Base-by-base conservation (phyloP, 306 rosid genomes). In the Arachis stenosperma region DNA sequence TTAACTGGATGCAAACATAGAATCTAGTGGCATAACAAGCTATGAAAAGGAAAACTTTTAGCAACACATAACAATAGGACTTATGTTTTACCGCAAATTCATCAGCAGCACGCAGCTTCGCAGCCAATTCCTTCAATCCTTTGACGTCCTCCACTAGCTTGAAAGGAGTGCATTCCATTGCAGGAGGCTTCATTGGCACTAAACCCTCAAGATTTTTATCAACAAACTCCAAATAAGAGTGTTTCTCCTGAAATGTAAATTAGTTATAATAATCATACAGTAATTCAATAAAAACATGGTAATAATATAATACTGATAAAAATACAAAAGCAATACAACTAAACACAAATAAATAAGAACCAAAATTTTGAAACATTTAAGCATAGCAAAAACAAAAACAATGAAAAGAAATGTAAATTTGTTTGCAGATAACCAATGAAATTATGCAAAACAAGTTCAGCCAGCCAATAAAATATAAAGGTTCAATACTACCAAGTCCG, bases 11-110 rank as follows among this genome's bases (percentile, higher is more conserved):
- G 13, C 33, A 39, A 55, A 69, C 37, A 67, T 37, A 51, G 50
- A 50, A 52, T 39, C 9, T 22, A 40, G 30, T 1, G 47, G 61
- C 50, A 83, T 22, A 57, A 56, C 59, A 63, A 56, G 55, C 17
- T 13, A 48, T 60, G 65, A 22, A 22, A 33, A 63, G 51, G 54
- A 68, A 72, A 51, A 17, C 10, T 61, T 64, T 46, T 61, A 63
- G 67, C 40, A 68, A 65, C 40, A 68, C 15, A 17, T 62, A 54
- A 68, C 29, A 42, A 47, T 8, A 64, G 30, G 63, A 67, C 44
- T 69, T 43, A 66, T 66, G 78, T 9, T 37, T 72, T 89, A 94
- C 99, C 89, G 96, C 98, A 87, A 94, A 91, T 86, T 94, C 99
- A 67, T 84, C 68, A 33, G 79, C 96, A 8, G 86, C 73, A 5